phyloP scores from a whole-genome alignment of 169 alveolate genomes.

The Plasmodium inui region DNA sequence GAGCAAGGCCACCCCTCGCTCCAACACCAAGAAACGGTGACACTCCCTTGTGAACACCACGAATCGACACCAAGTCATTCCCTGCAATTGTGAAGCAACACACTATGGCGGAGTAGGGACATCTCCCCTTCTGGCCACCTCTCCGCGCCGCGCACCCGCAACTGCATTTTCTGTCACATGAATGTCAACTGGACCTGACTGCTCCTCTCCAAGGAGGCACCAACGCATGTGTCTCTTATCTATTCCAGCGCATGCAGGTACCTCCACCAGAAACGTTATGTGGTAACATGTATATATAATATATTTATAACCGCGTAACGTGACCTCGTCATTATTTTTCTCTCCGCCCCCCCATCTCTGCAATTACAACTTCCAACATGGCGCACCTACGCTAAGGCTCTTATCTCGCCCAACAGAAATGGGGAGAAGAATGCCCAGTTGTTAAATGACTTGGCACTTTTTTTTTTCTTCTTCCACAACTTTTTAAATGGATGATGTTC shows the following conservation, averaged over 20 bases:
- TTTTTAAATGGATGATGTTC: background rate
- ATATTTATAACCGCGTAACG: background rate
- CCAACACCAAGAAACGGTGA: background rate
- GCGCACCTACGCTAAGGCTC: background rate
- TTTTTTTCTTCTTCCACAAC: background rate
- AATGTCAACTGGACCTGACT: background rate
- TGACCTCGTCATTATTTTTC: background rate
- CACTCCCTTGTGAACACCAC: background rate
- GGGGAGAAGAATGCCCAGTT: background rate
- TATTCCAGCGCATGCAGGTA: background rate
- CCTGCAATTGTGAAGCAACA: background rate
- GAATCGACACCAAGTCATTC: background rate
- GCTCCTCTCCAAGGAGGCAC: background rate
- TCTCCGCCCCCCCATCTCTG: background rate
- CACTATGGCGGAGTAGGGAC: background rate
- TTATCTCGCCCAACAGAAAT: background rate
- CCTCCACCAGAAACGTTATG: background rate
- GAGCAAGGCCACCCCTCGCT: constrained; percentile 7
- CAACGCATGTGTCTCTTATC: background rate
- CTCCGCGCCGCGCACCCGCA: background rate
- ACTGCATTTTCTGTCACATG: background rate
- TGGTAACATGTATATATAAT: background rate
- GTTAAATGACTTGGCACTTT: background rate
- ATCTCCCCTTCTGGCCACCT: background rate
- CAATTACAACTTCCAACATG: background rate